phyloP scores from a whole-genome alignment of 2,329 filamentous ascomycete genomes.

The Calonectria henricotiae region DNA sequence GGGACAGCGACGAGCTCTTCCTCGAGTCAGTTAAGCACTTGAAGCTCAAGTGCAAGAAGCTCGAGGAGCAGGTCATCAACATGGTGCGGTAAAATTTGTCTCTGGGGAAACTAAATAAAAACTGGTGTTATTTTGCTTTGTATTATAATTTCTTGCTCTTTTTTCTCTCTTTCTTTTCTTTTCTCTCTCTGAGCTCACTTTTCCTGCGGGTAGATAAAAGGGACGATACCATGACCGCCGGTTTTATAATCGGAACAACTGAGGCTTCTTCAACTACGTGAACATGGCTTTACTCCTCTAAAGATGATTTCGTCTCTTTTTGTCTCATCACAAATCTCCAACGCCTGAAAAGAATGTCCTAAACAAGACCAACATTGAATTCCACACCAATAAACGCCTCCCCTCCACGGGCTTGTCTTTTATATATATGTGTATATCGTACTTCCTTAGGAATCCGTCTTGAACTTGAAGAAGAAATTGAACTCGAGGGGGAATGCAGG shows the following conservation, averaged over 20 bases:
- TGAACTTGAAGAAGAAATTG: constrained; percentile 70
- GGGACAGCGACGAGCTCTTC: constrained; percentile 94
- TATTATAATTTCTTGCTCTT: constrained; percentile 46
- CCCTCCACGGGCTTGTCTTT: constrained; percentile 5
- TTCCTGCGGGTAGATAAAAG: constrained; percentile 54
- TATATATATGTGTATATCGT: constrained; percentile 19
- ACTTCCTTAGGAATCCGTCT: constrained; percentile 44
- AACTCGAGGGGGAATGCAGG: constrained; percentile 87
- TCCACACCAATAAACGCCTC: constrained; percentile 42
- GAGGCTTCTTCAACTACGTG: constrained; percentile 30
- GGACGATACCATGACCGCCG: constrained; percentile 57
- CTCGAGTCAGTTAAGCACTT: constrained; percentile 89
- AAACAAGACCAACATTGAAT: constrained; percentile 32
- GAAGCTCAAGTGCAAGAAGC: constrained; percentile 85
- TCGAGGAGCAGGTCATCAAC: constrained; percentile 80
- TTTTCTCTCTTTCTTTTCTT: constrained; percentile 36
- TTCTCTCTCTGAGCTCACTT: constrained; percentile 13
- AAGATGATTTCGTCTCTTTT: constrained; percentile 31
- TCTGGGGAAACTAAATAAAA: constrained; percentile 26
- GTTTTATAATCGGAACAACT: constrained; percentile 37
- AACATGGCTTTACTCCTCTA: constrained; percentile 56
- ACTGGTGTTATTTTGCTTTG: constrained; percentile 45
- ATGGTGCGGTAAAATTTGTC: constrained; percentile 68
- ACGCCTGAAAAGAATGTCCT: constrained; percentile 53
- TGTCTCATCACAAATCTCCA: constrained; percentile 43